Base-by-base conservation (phyloP, 139 green algal species). In the Trebouxia sp. region DNA sequence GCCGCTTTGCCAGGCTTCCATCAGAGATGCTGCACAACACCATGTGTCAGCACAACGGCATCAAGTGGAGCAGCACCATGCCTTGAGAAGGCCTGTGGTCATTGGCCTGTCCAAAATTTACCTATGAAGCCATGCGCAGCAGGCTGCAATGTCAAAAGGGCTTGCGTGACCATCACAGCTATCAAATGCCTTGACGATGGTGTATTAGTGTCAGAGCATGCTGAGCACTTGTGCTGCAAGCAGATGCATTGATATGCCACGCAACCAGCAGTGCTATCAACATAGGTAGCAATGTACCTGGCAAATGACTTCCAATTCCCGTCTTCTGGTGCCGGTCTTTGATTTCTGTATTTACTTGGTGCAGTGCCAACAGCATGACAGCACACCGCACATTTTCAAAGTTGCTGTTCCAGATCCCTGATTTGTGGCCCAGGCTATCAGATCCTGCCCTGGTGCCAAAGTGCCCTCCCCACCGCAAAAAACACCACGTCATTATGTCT, bases 321-420 rank as follows among this genome's bases (percentile, higher is more conserved):
- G 58, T 32, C 32, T 70, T 70, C 32, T 41, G 58, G 32, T 70
- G 1, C 32, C 42, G 15, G 12, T 11, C 14, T 26, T 38, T 24
- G 30, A 42, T 9, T 8, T 30, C 56, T 67, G 26, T 28, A 67
- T 67, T 67, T 26, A 67, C 56, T 12, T 67, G n/a, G 6, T 37
- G 56, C n/a, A 67, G 28, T 28, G 56, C n/a, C 26, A 67, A 28
- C 56, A 67, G n/a, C 56, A 67, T 39, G n/a, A 39, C 56, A 38
- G 56, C 26, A 12, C 56, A 41, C n/a, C 56, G 56, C 56, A 67
- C 56, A 30, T 30, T 67, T 7, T 67, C 56, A 67, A 67, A 67
- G 56, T n/a, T n/a, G 55, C 5, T 66, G 26, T 11, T 66, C 37
- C 55, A 66, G 15, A 66, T 66, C 5, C 55, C 55, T 28, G 37